Evolutionary conservation across 2,329 filamentous ascomycete genomes (phyloP).

Genomic region (Penicillium sumatraense): DNA sequence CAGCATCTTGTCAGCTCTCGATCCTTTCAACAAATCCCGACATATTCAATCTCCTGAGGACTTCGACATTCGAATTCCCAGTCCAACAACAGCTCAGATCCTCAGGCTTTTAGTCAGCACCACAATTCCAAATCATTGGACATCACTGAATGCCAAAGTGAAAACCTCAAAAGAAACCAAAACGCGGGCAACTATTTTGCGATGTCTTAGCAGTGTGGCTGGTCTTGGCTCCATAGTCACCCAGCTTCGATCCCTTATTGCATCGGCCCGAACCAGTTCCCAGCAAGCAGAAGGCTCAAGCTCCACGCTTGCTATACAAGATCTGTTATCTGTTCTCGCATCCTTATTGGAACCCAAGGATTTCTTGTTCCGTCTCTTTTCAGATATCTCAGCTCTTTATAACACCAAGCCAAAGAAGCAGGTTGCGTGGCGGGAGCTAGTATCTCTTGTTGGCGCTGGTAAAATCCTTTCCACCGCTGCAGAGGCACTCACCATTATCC

Average conservation of each 20-base stretch:
- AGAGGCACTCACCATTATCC: constrained; percentile 54
- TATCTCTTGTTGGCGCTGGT: constrained; percentile 63
- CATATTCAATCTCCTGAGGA: constrained; percentile 23
- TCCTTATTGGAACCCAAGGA: constrained; percentile 49
- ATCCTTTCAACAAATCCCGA: constrained; percentile 34
- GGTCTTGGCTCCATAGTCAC: constrained; percentile 78
- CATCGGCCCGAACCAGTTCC: constrained; percentile 26
- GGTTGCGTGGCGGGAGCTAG: constrained; percentile 66
- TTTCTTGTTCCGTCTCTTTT: constrained; percentile 50
- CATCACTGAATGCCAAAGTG: constrained; percentile 51
- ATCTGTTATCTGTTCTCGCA: constrained; percentile 43
- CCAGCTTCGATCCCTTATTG: constrained; percentile 67
- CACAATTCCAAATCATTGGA: constrained; percentile 84
- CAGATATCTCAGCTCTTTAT: constrained; percentile 47
- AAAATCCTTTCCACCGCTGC: constrained; percentile 62
- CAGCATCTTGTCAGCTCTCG: constrained; percentile 38
- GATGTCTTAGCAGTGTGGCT: constrained; percentile 72
- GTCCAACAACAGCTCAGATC: constrained; percentile 73
- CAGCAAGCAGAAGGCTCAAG: constrained; percentile 40
- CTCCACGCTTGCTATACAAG: constrained; percentile 37
- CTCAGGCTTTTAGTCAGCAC: constrained; percentile 74
- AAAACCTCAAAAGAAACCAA: constrained; percentile 20
- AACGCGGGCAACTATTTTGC: constrained; percentile 55
- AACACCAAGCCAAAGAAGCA: constrained; percentile 51
- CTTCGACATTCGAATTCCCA: constrained; percentile 66